Evolutionary conservation across 257 asterid genomes (phyloP).

Genomic region (Linderniella brevidens): DNA sequence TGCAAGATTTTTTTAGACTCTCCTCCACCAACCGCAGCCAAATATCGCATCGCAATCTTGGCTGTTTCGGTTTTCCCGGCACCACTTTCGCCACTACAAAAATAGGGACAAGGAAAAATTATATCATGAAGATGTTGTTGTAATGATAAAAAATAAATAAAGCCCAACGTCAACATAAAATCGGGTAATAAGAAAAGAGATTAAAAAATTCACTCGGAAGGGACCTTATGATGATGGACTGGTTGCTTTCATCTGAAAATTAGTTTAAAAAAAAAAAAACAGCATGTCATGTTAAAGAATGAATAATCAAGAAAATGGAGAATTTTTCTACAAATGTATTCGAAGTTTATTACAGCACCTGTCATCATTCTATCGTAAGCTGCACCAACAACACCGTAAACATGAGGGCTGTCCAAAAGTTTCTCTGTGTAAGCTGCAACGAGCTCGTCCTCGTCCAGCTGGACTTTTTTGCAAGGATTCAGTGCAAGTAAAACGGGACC

Average conservation of each 20-base stretch:
- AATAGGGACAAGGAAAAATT: constrained; percentile 5
- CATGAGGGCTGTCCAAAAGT: constrained; percentile 78
- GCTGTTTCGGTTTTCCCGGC: constrained; percentile 98
- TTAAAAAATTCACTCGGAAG: constrained; percentile 8
- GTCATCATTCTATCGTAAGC: constrained; percentile 70
- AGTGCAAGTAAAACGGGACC: constrained; percentile 76
- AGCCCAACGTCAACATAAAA: constrained; percentile 6
- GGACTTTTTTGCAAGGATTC: constrained; percentile 76
- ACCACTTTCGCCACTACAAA: constrained; percentile 86
- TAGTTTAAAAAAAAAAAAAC: constrained; percentile 7
- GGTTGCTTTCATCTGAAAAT: constrained; percentile 62
- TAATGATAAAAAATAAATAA: no score
- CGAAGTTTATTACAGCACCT: constrained; percentile 31
- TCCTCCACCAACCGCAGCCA: constrained; percentile 69
- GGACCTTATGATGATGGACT: constrained; percentile 89
- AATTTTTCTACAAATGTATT: not conserved
- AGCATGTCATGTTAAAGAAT: not conserved
- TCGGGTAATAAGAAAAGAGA: constrained; percentile 5
- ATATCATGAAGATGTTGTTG: no score
- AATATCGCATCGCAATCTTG: constrained; percentile 62
- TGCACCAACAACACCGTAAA: constrained; percentile 54
- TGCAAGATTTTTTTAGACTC: constrained; percentile 62
- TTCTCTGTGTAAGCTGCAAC: constrained; percentile 52
- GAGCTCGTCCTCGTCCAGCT: constrained; percentile 45
- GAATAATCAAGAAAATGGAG: not conserved